Conservation (phyloP, 1,284 basidiomycete species). For the Amylostereum areolatum region DNA sequence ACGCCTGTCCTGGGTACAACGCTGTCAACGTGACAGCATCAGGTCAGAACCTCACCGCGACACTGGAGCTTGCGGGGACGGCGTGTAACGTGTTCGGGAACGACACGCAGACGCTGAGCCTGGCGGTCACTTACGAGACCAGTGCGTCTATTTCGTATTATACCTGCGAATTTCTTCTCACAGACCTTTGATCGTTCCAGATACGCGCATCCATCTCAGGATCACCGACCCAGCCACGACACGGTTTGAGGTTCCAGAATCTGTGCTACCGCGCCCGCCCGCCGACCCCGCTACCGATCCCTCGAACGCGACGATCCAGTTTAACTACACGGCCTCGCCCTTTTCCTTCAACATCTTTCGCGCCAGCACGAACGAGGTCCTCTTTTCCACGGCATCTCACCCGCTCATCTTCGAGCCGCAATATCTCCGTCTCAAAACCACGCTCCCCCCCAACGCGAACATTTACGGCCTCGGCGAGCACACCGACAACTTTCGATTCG, state of each 20-base stretch:
- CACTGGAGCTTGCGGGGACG: constrained; percentile 45
- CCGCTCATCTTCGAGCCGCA: constrained; percentile 74
- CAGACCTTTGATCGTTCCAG: constrained; percentile 23
- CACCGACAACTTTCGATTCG: constrained; percentile 59
- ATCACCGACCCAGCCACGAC: constrained; percentile 51
- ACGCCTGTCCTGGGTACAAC: constrained; percentile 51
- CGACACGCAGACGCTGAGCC: constrained; percentile 45
- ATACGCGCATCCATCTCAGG: constrained; percentile 65
- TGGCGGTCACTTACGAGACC: constrained; percentile 56
- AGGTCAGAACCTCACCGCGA: constrained; percentile 40
- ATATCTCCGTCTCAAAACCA: constrained; percentile 66
- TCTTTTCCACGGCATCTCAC: constrained; percentile 64
- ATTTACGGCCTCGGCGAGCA: constrained; percentile 78
- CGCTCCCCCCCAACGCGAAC: constrained; percentile 52
- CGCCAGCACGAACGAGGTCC: constrained; percentile 43
- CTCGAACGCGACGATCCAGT: constrained; percentile 39
- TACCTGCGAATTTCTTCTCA: too few relatives aligned
- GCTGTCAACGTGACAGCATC: constrained; percentile 31
- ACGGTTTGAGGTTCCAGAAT: constrained; percentile 68
- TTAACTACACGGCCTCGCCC: constrained; percentile 62
- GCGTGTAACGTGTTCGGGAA: constrained; percentile 62
- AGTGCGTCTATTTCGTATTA: constrained; percentile 25
- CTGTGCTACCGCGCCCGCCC: constrained; percentile 55
- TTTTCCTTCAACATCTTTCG: constrained; percentile 71
- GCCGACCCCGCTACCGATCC: constrained; percentile 22